Conservation (phyloP, 352 stramenopile species). For the Pythium folliculosum region DNA sequence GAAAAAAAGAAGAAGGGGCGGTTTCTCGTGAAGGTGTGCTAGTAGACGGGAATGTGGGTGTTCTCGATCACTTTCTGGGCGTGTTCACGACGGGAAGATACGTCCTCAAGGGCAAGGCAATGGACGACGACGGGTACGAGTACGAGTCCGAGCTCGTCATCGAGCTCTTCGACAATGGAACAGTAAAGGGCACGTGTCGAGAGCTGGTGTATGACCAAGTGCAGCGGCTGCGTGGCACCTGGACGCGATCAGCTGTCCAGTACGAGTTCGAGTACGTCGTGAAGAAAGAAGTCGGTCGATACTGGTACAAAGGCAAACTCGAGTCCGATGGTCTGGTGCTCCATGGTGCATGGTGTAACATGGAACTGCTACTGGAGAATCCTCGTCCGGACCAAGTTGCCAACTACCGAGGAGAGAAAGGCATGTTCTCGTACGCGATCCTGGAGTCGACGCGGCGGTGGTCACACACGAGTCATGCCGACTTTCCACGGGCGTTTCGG, state of each 20-base stretch:
- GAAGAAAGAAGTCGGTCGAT: conserved; percentile 55
- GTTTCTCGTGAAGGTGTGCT: no score
- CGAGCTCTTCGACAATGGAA: conserved; percentile 39
- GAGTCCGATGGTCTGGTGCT: conserved; percentile 46
- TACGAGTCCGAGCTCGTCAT: conserved; percentile 63
- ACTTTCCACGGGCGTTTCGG: conserved; percentile 51
- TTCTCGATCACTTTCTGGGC: background rate
- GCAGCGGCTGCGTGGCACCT: conserved; percentile 41
- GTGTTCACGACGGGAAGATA: conserved; percentile 59
- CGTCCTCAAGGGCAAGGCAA: conserved; percentile 57
- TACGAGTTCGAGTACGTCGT: conserved; percentile 68
- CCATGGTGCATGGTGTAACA: conserved; percentile 51
- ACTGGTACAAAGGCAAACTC: conserved; percentile 47
- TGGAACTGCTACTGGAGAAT: conserved; percentile 30
- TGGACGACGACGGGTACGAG: conserved; percentile 70
- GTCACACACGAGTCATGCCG: conserved; percentile 42
- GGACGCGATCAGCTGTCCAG: conserved; percentile 34
- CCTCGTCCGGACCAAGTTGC: background rate
- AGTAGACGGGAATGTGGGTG: background rate
- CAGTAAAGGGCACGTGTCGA: conserved; percentile 41
- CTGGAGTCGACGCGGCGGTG: conserved; percentile 42
- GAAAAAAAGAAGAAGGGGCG: no score
- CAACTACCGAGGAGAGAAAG: conserved; percentile 43
- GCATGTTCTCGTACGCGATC: conserved; percentile 60
- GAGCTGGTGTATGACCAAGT: conserved; percentile 65